phyloP scores from a whole-genome alignment of 345 rosid genomes.

The Pugionium cornutum region DNA sequence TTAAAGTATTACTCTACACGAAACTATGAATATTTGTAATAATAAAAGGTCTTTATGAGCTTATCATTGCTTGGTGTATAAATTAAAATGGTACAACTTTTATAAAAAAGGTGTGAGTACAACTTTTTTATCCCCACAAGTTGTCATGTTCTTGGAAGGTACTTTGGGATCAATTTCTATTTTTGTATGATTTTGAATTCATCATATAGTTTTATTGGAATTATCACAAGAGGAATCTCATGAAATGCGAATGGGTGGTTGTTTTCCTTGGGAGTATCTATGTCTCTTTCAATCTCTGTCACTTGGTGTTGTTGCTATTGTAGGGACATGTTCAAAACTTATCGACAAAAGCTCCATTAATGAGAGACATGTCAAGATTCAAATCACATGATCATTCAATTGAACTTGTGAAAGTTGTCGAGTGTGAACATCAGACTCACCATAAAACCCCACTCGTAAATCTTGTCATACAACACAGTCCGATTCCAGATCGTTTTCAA shows the following conservation, averaged over 20 bases:
- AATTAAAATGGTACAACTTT: conserved; percentile 24
- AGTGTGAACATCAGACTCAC: conserved; percentile 34
- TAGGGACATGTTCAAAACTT: conserved; percentile 30
- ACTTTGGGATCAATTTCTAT: conserved; percentile 25
- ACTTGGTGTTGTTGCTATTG: conserved; percentile 33
- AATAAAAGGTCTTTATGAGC: conserved; percentile 15
- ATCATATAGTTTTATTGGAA: conserved; percentile 24
- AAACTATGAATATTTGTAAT: conserved; percentile 18
- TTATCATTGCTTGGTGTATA: conserved; percentile 20
- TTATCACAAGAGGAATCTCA: conserved; percentile 35
- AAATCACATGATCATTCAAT: conserved; percentile 34
- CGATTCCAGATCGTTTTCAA: conserved; percentile 23
- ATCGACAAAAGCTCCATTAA: conserved; percentile 35
- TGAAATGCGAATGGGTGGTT: conserved; percentile 32
- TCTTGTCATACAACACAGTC: conserved; percentile 32
- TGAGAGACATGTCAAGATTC: conserved; percentile 32
- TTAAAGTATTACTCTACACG: too few relatives aligned
- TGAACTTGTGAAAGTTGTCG: conserved; percentile 29
- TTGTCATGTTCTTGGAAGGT: conserved; percentile 27
- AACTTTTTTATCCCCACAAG: conserved; percentile 32
- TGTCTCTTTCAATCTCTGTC: conserved; percentile 32
- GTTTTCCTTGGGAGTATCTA: conserved; percentile 27
- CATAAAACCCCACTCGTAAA: conserved; percentile 15
- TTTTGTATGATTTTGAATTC: conserved; percentile 33
- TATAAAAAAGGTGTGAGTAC: too few relatives aligned